These are phyloP conservation scores for Strigomonas culicis DNA, from an alignment of 208 protist genomes.

Conservation along the genomic window DNA sequence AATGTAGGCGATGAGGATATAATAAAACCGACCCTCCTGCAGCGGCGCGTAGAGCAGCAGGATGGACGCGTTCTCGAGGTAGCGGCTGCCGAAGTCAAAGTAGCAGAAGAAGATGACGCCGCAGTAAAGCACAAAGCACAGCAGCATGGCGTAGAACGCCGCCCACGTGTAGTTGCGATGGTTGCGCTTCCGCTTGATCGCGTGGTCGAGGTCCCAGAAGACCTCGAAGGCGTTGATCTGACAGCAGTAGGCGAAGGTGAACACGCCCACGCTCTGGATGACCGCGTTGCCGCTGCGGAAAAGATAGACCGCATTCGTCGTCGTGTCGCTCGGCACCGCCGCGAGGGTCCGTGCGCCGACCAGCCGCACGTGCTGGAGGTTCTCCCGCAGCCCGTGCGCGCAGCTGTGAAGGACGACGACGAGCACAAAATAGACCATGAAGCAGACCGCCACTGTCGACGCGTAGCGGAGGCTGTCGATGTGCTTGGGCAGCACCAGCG, in stretches of 20 bases:
- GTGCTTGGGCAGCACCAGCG: slow-evolving; percentile 36
- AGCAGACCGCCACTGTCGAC: slow-evolving; percentile 35
- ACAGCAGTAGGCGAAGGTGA: slow-evolving; percentile 55
- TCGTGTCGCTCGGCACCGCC: background rate
- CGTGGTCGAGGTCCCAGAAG: slow-evolving; percentile 27
- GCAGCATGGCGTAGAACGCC: slow-evolving; percentile 26
- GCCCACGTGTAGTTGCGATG: slow-evolving; percentile 19
- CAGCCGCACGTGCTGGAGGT: background rate
- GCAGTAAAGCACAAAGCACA: slow-evolving; percentile 51
- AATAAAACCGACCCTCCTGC: slow-evolving; percentile 22
- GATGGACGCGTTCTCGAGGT: slow-evolving; percentile 28
- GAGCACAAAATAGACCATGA: slow-evolving; percentile 51
- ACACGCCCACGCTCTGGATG: slow-evolving; percentile 32
- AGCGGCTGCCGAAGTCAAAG: slow-evolving; percentile 42
- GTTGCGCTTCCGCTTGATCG: slow-evolving; percentile 19
- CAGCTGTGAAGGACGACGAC: slow-evolving; percentile 41
- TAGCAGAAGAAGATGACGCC: slow-evolving; percentile 58
- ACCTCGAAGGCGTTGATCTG: slow-evolving; percentile 57
- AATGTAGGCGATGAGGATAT: slow-evolving; percentile 43
- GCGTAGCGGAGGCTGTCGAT: slow-evolving; percentile 68
- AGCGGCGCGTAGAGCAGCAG: slow-evolving; percentile 56
- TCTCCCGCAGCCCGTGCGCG: slow-evolving; percentile 26
- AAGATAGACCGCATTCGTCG: slow-evolving; percentile 10
- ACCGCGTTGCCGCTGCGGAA: slow-evolving; percentile 26
- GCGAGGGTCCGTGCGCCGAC: too few species aligned